phyloP scores from a whole-genome alignment of 139 green algal species.

The Tetraselmis striata region DNA sequence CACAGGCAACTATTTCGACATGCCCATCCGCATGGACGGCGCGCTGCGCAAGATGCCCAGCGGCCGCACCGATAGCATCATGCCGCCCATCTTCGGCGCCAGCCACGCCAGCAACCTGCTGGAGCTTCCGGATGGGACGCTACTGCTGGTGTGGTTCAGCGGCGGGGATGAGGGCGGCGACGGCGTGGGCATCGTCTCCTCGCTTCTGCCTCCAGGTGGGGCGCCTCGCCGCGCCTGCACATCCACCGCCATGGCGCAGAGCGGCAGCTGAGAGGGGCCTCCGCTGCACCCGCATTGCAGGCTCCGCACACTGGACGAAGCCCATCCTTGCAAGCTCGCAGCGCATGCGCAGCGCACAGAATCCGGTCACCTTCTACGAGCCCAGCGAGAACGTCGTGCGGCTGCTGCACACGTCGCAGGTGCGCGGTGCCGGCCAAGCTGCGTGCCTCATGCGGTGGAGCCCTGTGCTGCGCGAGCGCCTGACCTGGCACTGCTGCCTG shows the following conservation, averaged over 20 bases:
- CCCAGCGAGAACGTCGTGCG: not conserved
- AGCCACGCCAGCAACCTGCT: not conserved
- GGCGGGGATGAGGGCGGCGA: conserved; percentile 1
- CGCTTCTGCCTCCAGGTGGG: not conserved
- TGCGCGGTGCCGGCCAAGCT: no score
- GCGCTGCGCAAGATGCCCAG: not conserved
- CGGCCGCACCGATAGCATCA: not conserved
- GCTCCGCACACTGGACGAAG: not conserved
- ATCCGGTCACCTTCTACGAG: conserved; percentile 1
- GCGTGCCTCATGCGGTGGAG: no score
- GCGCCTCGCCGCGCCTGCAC: no score
- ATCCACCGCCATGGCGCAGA: no score
- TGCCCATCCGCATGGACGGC: not conserved
- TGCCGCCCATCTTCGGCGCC: not conserved
- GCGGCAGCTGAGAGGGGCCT: no score
- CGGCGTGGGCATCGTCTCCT: not conserved
- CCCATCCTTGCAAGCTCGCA: not conserved
- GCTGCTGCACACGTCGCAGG: conserved; percentile 2
- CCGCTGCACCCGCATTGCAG: no score
- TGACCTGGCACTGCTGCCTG: no score
- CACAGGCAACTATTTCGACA: not conserved
- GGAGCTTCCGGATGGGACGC: not conserved
- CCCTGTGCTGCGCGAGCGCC: no score
- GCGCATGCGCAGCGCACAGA: not conserved
- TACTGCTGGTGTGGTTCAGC: conserved; percentile 3